Evolutionary conservation across 2,329 filamentous ascomycete genomes (phyloP).

Genomic region (Penicillium brevicompactum): DNA sequence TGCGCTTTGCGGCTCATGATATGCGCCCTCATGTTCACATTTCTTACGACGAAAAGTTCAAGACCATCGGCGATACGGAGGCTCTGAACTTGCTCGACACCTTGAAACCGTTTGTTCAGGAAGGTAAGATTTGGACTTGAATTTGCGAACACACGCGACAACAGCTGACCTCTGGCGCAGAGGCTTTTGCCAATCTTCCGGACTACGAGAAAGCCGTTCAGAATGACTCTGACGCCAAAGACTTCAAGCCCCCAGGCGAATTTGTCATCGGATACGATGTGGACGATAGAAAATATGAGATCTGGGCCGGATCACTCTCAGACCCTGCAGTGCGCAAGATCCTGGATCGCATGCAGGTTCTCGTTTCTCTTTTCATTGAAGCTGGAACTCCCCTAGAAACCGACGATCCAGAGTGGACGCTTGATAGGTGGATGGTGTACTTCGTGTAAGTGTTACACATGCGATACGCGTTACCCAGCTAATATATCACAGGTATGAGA

Average conservation of each 20-base stretch:
- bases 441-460: constrained; percentile 62
- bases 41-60: constrained; percentile 71
- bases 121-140: constrained; percentile 52
- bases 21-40: constrained; percentile 76
- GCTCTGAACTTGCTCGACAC: constrained; percentile 69
- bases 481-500: constrained; percentile 55
- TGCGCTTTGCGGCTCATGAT: constrained; percentile 72
- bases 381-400: constrained; percentile 77
- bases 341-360: constrained; percentile 77
- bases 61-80: constrained; percentile 66
- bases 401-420: constrained; percentile 70
- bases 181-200: constrained; percentile 65
- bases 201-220: constrained; percentile 65
- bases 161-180: constrained; percentile 42
- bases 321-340: constrained; percentile 71
- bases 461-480: constrained; percentile 10
- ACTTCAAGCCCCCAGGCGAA: constrained; percentile 74
- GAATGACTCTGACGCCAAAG: constrained; percentile 41
- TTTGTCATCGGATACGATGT: constrained; percentile 66
- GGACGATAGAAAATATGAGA: constrained; percentile 70
- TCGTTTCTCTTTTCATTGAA: constrained; percentile 87
- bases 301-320: constrained; percentile 77
- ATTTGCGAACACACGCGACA: background rate
- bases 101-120: constrained; percentile 67
- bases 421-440: constrained; percentile 89